Base-by-base conservation (phyloP, 2,329 filamentous ascomycete genomes). In the Venturia effusa region DNA sequence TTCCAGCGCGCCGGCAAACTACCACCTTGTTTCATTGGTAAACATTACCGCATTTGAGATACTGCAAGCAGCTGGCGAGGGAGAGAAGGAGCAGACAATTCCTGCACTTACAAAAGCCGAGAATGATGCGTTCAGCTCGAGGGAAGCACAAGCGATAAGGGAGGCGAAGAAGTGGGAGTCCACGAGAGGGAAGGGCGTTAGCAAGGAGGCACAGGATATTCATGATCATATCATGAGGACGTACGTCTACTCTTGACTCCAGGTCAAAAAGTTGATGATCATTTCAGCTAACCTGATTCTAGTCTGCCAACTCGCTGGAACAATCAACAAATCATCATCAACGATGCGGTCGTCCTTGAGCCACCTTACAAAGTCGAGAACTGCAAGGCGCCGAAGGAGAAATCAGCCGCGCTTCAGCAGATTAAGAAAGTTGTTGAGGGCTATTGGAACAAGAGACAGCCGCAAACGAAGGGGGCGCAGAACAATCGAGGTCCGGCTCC, bases 151-250 rank as follows among this genome's bases (percentile, higher is more conserved):
- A 64, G 82, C 82, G 11, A 76, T 88, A 37, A 74, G 78, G 13
- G 79, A 83, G 67, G 74, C 83, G 68, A 82, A 85, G 70, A 81
- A 84, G 66, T 73, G 78, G 66, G 83, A 86, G 67, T 77, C 79
- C n/a, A 79, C 80, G 63, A 78, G 80, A 65, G 84, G 84, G 63
- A 85, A 83, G 72, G 84, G 83, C 11, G 84, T 87, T 8, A 83
- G 78, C 43, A 79, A 76, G 43, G 84, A 86, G 67, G 84, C 81
- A 32, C 85, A 88, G 73, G 84, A 85, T 63, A 75, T 88, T 19
- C 88, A 84, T 68, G 84, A 87, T 74, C 79, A 81, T 13, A 78
- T 88, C 63, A 80, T 79, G 66, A 79, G 83, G 68, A 84, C 83
- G 72, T 85, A 70, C 67, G 78, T 72, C n/a, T 62, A 66, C 37